Evolutionary conservation across 345 rosid genomes (phyloP).

Genomic region (Hibiscus tridactylites): DNA sequence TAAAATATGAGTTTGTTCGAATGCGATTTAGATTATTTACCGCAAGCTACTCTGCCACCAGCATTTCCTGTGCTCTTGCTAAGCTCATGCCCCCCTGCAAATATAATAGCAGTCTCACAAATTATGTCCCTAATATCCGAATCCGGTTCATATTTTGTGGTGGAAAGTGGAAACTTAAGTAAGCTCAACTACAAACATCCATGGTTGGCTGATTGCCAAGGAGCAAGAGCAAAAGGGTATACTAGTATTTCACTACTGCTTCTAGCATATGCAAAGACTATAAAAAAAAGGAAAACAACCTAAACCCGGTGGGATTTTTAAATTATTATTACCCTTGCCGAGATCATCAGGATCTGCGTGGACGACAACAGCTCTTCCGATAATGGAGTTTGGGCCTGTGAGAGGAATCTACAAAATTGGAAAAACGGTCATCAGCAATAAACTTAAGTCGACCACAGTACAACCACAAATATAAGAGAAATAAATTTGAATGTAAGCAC

Average conservation of each 20-base stretch:
- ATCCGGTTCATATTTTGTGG: background rate
- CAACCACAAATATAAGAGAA: background rate
- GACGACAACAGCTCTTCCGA: conserved; percentile 93
- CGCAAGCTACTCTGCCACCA: conserved; percentile 85
- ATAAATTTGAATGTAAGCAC: background rate
- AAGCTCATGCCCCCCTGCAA: conserved; percentile 88
- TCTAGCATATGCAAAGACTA: background rate
- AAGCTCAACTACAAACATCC: background rate
- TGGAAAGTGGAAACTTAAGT: background rate
- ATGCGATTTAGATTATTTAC: conserved; percentile 27
- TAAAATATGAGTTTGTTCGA: background rate
- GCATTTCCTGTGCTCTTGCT: conserved; percentile 89
- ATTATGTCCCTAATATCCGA: background rate
- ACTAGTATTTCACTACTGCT: background rate
- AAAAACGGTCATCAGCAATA: background rate
- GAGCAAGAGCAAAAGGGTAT: background rate
- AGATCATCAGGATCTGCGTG: conserved; percentile 95
- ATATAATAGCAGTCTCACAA: background rate
- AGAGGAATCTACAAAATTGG: conserved; percentile 60
- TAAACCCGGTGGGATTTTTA: background rate
- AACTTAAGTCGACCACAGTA: background rate
- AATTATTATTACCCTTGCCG: conserved; percentile 73
- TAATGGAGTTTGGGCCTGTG: conserved; percentile 57
- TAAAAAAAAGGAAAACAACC: background rate
- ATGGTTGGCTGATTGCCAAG: background rate